Evolutionary conservation across 2,329 filamentous ascomycete genomes (phyloP), one percentile per base, ranked within the genome.

Genomic region (Colletotrichum chrysophilum): DNA sequence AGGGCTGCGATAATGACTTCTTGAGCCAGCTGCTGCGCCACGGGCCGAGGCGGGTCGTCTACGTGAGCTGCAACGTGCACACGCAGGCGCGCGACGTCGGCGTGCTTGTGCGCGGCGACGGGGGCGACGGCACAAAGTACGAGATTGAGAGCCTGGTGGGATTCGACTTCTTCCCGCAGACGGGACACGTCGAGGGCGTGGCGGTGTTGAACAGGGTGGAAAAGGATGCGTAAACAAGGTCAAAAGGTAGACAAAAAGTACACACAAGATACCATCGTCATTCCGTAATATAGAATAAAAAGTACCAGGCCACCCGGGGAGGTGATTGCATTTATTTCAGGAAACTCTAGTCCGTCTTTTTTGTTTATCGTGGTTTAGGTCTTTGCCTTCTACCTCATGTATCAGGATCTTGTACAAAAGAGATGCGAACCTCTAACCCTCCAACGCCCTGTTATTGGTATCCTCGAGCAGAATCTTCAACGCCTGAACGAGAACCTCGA

Each of bases 131-230:
- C 6, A 85, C 85, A 26, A 86, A 89, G 77, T 99, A 98, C 85
- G 92, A 93, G 84, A 94, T 99, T 82, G 96, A 98, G 89, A 98
- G 94, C 82, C 85, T 99, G 62, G 90, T 94, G 64, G 97, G 96
- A 0, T 98, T 98, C 82, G 97, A 99, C 83, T 98, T 99, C 85
- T 99, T 99, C 85, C 97, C 97, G 14, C 96, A 98, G 85, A 94
- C 93, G 24, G 89, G 90, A 2, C 93, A 94, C 80, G 93, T 94
- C 0, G 93, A 94, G 82, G 92, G 93, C 61, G 91, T 94, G 55
- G 92, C 91, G 6, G 89, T 94, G 38, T 82, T 94, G 79, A 93
- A 91, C 78, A 86, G 91, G 77, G 87, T 91, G 16, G 90, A 91
- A 43, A 61, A 61, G 58, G 58, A 61, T 36, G 58, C 28, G 12